phyloP scores from a whole-genome alignment of 1,139 yeast genomes.

The Hansenula sp. region DNA sequence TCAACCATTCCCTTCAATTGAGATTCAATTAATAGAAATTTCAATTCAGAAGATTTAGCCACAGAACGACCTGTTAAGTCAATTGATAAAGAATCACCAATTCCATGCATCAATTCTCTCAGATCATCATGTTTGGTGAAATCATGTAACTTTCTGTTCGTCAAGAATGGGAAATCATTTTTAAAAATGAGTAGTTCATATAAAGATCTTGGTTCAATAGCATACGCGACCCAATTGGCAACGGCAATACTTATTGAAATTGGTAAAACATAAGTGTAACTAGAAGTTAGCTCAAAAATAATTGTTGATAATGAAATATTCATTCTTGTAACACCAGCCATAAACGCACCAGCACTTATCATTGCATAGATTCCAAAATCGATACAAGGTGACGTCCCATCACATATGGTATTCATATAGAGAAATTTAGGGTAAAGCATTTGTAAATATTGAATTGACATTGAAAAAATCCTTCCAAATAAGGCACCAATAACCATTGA shows the following conservation, averaged over 20 bases:
- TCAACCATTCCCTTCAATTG: conserved; percentile 45
- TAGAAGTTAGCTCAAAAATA: conserved; percentile 56
- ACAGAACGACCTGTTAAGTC: conserved; percentile 28
- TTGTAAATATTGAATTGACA: conserved; percentile 41
- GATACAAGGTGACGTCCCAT: conserved; percentile 28
- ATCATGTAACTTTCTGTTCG: conserved; percentile 31
- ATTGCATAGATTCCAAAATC: conserved; percentile 62
- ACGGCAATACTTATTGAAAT: conserved; percentile 55
- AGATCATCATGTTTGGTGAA: conserved; percentile 34
- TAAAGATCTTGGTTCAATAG: conserved; percentile 48
- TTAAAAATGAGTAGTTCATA: conserved; percentile 47
- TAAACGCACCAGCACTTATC: conserved; percentile 65
- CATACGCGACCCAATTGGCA: conserved; percentile 55
- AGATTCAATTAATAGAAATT: conserved; percentile 32
- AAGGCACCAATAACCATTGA: conserved; percentile 63
- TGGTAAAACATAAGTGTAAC: conserved; percentile 58
- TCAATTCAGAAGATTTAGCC: conserved; percentile 25
- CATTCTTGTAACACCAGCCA: conserved; percentile 70
- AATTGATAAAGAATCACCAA: conserved; percentile 23
- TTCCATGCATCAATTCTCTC: conserved; percentile 38
- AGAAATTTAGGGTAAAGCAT: conserved; percentile 21
- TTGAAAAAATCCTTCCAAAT: conserved; percentile 52
- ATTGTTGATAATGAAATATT: conserved; percentile 59
- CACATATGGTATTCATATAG: conserved; percentile 16
- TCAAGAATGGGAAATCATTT: conserved; percentile 56